These are phyloP conservation scores for Pisolithus sp. DNA, from an alignment of 768 basidiomycete genomes.

Conservation along the genomic window DNA sequence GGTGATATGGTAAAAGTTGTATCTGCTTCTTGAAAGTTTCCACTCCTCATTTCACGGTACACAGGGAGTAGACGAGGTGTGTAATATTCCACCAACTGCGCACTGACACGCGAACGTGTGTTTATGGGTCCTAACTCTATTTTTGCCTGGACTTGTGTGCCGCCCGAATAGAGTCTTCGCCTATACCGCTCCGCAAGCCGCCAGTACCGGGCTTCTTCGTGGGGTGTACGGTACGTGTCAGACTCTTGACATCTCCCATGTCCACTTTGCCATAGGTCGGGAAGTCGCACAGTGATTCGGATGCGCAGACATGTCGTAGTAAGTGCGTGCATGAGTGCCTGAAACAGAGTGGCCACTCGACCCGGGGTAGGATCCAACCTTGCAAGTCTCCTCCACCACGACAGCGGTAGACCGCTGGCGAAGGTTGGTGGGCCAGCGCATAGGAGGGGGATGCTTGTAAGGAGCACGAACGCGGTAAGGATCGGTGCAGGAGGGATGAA, in stretches of 20 bases:
- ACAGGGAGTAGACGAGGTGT: constrained; percentile 33
- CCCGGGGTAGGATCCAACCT: neutral
- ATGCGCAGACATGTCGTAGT: constrained; percentile 10
- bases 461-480: constrained; percentile 6
- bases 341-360: constrained; percentile 5
- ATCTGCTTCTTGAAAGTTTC: constrained; percentile 8
- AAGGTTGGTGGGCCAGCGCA: neutral
- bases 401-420: constrained; percentile 4
- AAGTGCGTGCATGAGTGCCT: constrained; percentile 9
- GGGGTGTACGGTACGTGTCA: constrained; percentile 15
- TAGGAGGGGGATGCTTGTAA: constrained; percentile 8
- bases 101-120: no score
- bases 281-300: constrained; percentile 6
- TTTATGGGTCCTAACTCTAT: neutral
- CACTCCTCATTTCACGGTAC: constrained; percentile 24
- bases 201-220: constrained; percentile 28
- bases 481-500: constrained; percentile 3
- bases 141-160: neutral
- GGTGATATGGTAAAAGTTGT: constrained; percentile 25
- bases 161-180: constrained; percentile 21
- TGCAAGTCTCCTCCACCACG: neutral
- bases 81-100: constrained; percentile 27
- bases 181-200: constrained; percentile 21
- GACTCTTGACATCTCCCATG: constrained; percentile 3
- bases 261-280: constrained; percentile 6